Conservation (phyloP, 352 stramenopile genomes). For the Phytophthora ramorum region DNA sequence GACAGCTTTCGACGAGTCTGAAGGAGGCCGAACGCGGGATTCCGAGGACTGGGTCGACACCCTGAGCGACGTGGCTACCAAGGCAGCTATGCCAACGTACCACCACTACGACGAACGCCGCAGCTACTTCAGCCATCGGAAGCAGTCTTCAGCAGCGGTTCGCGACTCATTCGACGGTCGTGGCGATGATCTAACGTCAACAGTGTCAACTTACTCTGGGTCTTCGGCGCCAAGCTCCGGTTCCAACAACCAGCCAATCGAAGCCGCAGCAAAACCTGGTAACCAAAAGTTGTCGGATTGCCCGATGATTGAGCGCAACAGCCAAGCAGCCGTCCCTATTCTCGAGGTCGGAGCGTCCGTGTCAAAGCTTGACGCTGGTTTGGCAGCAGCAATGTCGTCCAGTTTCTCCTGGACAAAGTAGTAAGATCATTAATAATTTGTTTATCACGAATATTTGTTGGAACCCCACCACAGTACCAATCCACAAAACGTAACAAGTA, state of each 20-base stretch:
- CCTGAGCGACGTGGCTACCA: not conserved
- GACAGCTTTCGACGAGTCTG: slow-evolving; percentile 5
- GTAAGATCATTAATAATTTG: not conserved
- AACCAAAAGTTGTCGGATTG: slow-evolving; percentile 29
- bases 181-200: slow-evolving; percentile 18
- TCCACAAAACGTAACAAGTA: no score
- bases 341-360: slow-evolving; percentile 41
- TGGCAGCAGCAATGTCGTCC: slow-evolving; percentile 2
- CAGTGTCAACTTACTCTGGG: slow-evolving; percentile 13
- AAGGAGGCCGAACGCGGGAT: slow-evolving; percentile 3
- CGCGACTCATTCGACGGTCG: slow-evolving; percentile 17
- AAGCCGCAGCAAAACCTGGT: not conserved
- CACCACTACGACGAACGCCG: slow-evolving; percentile 24
- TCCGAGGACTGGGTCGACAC: slow-evolving; percentile 7
- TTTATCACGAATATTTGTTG: no score
- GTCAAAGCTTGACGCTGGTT: slow-evolving; percentile 16
- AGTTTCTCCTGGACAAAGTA: slow-evolving; percentile 29
- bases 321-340: slow-evolving; percentile 40
- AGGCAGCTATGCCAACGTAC: not conserved
- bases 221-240: slow-evolving; percentile 14
- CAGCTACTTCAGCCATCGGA: slow-evolving; percentile 32
- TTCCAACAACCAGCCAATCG: not conserved
- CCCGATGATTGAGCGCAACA: slow-evolving; percentile 55
- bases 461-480: no score
- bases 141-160: slow-evolving; percentile 18